phyloP scores from a whole-genome alignment of 331 rosid genomes.

The Quercus lobata region DNA sequence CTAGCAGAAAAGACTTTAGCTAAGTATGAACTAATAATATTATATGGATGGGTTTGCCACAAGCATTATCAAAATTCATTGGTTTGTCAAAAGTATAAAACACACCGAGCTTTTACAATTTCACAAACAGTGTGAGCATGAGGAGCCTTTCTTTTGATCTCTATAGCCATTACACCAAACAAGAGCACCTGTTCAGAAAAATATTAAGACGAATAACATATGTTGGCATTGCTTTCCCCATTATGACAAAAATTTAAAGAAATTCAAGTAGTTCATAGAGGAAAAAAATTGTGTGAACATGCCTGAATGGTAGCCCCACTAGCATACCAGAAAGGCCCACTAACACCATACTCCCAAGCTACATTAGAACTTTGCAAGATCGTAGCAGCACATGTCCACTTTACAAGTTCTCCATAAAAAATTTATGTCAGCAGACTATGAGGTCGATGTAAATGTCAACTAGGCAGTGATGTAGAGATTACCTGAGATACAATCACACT shows the following conservation, averaged over 20 bases:
- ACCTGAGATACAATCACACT: slow-evolving; percentile 96
- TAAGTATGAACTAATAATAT: background rate
- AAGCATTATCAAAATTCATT: too few relatives aligned
- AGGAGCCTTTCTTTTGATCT: slow-evolving; percentile 96
- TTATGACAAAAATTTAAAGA: slow-evolving; percentile 1
- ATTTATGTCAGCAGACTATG: background rate
- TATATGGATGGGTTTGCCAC: background rate
- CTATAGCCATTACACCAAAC: slow-evolving; percentile 94
- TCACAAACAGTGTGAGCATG: slow-evolving; percentile 93
- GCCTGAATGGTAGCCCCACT: slow-evolving; percentile 97
- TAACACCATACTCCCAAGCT: slow-evolving; percentile 93
- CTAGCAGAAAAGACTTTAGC: background rate
- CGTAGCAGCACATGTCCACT: slow-evolving; percentile 99
- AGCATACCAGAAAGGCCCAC: slow-evolving; percentile 99
- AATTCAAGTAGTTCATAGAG: background rate
- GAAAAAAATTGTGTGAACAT: slow-evolving; percentile 20
- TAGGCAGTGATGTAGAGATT: slow-evolving; percentile 9
- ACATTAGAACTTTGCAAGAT: slow-evolving; percentile 93
- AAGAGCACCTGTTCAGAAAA: slow-evolving; percentile 56
- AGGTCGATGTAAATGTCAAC: background rate
- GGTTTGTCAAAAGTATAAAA: background rate
- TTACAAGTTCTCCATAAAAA: slow-evolving; percentile 21
- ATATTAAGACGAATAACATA: background rate
- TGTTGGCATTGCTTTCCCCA: background rate
- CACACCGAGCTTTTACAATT: slow-evolving; percentile 96